phyloP scores from a whole-genome alignment of 192 early-diverging fungal species.

The Tieghemiomyces parasiticus region DNA sequence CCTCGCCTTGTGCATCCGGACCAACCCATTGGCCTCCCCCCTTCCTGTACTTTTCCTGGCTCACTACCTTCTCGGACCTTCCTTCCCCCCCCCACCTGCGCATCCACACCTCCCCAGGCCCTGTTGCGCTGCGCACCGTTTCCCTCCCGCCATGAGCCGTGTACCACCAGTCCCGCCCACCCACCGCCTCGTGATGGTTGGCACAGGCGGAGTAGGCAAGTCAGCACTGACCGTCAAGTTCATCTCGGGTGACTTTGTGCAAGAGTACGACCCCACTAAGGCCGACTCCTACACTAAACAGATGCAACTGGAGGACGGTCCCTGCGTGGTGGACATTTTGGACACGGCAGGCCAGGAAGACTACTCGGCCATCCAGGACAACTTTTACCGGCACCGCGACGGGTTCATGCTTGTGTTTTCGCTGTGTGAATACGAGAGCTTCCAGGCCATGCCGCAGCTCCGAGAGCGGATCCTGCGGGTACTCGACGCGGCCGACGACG shows the following conservation, averaged over 20 bases:
- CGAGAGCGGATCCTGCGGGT: conserved; percentile 1
- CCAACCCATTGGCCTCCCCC: too few species aligned
- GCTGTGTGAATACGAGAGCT: background rate
- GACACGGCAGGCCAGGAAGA: conserved; percentile 87
- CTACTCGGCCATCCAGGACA: conserved; percentile 49
- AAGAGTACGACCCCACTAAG: conserved; percentile 90
- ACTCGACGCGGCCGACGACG: background rate
- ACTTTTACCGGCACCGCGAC: conserved; percentile 15
- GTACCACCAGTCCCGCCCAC: too few species aligned
- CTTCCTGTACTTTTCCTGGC: too few species aligned
- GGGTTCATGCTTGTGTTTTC: conserved; percentile 12
- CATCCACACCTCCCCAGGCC: too few species aligned
- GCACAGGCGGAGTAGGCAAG: conserved; percentile 81
- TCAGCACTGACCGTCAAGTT: conserved; percentile 77
- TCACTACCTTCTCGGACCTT: too few species aligned
- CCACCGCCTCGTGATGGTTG: conserved; percentile 38
- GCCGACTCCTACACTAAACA: conserved; percentile 85
- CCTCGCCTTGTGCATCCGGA: too few species aligned
- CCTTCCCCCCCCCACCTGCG: too few species aligned
- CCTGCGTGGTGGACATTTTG: conserved; percentile 79
- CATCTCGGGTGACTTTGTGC: conserved; percentile 88
- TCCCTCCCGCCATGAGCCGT: too few species aligned
- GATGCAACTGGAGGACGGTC: conserved; percentile 47
- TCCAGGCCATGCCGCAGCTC: background rate
- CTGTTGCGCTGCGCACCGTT: too few species aligned